A percentile compares a stretch with the other conserved stretches of the same genome.
phyloP scores from a whole-genome alignment of 2,329 filamentous ascomycete species.

The Diaporthe citriasiana region DNA sequence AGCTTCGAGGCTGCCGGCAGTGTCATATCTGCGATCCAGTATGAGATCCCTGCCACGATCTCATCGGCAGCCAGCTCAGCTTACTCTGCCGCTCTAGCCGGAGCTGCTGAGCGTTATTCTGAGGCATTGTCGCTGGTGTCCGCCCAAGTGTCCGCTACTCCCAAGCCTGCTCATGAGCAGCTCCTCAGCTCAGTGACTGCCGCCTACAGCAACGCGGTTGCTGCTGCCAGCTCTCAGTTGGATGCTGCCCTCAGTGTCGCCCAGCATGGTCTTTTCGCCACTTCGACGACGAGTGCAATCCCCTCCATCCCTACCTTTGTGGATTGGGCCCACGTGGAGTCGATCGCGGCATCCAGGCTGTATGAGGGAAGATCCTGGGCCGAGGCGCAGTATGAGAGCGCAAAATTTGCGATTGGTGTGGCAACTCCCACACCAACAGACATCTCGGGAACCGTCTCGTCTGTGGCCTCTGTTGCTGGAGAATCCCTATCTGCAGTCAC shows the following conservation, averaged over 20 bases:
- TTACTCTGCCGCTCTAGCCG: slow-evolving; percentile 75
- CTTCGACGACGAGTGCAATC: slow-evolving; percentile 56
- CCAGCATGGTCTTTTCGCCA: slow-evolving; percentile 64
- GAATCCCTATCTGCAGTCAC: slow-evolving; percentile 41
- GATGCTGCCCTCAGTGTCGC: slow-evolving; percentile 68
- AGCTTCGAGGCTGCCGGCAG: slow-evolving; percentile 56
- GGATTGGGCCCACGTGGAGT: slow-evolving; percentile 66
- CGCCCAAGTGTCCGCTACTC: slow-evolving; percentile 75
- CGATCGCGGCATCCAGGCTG: slow-evolving; percentile 78
- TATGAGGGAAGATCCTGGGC: slow-evolving; percentile 79
- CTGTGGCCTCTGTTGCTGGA: slow-evolving; percentile 40
- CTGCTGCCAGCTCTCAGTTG: slow-evolving; percentile 72
- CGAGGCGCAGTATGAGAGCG: slow-evolving; percentile 77
- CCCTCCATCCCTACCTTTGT: slow-evolving; percentile 55
- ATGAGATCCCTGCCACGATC: slow-evolving; percentile 49
- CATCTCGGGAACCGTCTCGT: slow-evolving; percentile 37
- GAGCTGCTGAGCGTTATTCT: slow-evolving; percentile 77
- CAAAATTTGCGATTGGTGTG: slow-evolving; percentile 75
- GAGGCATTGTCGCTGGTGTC: slow-evolving; percentile 78
- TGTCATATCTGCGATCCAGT: slow-evolving; percentile 52
- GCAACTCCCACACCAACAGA: slow-evolving; percentile 70
- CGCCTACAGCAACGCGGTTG: slow-evolving; percentile 76
- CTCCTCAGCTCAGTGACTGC: slow-evolving; percentile 77
- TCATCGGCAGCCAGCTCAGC: slow-evolving; percentile 53
- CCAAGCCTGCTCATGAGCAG: slow-evolving; percentile 77